phyloP scores from a whole-genome alignment of 805 yeast species.

The Yarrowia alimentaria region DNA sequence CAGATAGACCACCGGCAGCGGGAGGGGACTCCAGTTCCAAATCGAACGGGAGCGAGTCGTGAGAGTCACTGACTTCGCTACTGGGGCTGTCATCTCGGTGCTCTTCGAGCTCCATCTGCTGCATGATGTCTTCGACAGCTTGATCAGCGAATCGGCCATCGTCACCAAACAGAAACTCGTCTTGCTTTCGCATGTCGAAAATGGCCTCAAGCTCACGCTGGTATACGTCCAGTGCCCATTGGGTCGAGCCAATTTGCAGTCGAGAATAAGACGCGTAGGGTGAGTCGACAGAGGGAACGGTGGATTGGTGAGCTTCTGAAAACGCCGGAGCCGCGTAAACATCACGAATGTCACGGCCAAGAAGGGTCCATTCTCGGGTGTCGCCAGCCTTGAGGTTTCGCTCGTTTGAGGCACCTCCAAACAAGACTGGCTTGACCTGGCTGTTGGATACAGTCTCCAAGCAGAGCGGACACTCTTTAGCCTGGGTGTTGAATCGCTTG shows the following conservation, averaged over 20 bases:
- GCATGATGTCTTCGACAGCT: slow-evolving; percentile 57
- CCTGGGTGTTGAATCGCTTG: slow-evolving; percentile 59
- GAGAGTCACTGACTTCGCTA: neutral
- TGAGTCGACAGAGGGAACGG: slow-evolving; percentile 17
- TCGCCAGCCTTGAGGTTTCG: slow-evolving; percentile 59
- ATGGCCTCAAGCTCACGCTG: slow-evolving; percentile 60
- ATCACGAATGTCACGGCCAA: slow-evolving; percentile 47
- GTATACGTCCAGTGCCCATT: slow-evolving; percentile 54
- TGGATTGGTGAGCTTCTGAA: slow-evolving; percentile 10
- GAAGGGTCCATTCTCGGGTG: slow-evolving; percentile 59
- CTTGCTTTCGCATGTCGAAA: slow-evolving; percentile 52
- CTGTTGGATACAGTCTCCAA: slow-evolving; percentile 53
- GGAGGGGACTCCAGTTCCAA: slow-evolving; percentile 57
- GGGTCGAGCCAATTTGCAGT: slow-evolving; percentile 62
- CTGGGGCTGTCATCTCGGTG: too few relatives aligned
- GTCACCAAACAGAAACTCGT: slow-evolving; percentile 57
- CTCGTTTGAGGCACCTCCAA: slow-evolving; percentile 50
- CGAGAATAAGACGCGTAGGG: slow-evolving; percentile 51
- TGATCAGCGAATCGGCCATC: slow-evolving; percentile 52
- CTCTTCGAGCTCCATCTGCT: slow-evolving; percentile 33
- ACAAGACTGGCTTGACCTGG: slow-evolving; percentile 65
- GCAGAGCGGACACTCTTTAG: slow-evolving; percentile 80
- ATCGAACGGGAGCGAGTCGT: slow-evolving; percentile 9
- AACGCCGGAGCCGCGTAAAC: slow-evolving; percentile 32
- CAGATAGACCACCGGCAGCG: slow-evolving; percentile 55